These are phyloP conservation scores for Nakazawaea pomicola DNA, from an alignment of 805 yeast species.

Conservation along the genomic window DNA sequence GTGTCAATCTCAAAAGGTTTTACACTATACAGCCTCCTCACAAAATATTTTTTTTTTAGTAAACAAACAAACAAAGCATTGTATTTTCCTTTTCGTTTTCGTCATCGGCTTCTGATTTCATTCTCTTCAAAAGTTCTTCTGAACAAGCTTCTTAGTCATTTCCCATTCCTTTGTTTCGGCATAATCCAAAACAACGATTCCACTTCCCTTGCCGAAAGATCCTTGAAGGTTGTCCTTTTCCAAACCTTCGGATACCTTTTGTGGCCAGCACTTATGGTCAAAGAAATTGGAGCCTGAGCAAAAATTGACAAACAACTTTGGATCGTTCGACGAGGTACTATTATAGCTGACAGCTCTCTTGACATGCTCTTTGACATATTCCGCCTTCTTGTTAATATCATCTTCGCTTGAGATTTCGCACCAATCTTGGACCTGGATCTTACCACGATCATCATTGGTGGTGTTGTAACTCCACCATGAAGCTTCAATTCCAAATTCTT, in stretches of 20 bases:
- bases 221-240: slow-evolving; percentile 37
- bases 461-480: slow-evolving; percentile 63
- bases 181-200: slow-evolving; percentile 65
- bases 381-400: slow-evolving; percentile 53
- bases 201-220: slow-evolving; percentile 50
- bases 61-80: background rate
- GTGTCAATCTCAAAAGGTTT: no score
- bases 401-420: slow-evolving; percentile 52
- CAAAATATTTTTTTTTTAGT: no score
- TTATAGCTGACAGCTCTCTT: slow-evolving; percentile 48
- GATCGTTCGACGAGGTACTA: slow-evolving; percentile 32
- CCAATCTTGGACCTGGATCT: slow-evolving; percentile 65
- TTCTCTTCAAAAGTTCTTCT: slow-evolving; percentile 36
- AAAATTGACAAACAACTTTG: slow-evolving; percentile 65
- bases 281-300: slow-evolving; percentile 72
- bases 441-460: slow-evolving; percentile 59
- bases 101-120: background rate
- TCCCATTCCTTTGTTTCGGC: slow-evolving; percentile 60
- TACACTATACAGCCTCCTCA: no score
- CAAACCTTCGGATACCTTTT: slow-evolving; percentile 53
- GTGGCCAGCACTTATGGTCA: slow-evolving; percentile 72
- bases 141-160: slow-evolving; percentile 43
- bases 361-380: slow-evolving; percentile 51
- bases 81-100: background rate
- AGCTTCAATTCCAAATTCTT: slow-evolving; percentile 61